Conservation (phyloP, 108 stramenopile species). For the Nitzschia inconspicua region DNA sequence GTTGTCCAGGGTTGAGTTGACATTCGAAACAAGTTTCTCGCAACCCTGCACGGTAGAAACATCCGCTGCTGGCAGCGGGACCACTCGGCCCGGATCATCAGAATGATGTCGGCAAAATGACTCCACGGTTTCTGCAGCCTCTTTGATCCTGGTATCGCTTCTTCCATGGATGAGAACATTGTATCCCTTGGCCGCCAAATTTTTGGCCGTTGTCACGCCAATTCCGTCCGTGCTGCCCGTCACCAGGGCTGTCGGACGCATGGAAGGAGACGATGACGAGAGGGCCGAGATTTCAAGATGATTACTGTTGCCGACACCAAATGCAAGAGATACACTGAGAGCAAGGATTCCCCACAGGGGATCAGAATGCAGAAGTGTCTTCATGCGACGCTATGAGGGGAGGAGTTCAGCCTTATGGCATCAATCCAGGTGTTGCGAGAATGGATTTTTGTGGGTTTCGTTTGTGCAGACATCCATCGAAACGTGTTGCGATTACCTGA, state of each 20-base stretch:
- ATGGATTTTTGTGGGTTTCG: no score
- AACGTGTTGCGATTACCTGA: no score
- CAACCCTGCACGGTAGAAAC: constrained; percentile 37
- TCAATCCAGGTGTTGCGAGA: no score
- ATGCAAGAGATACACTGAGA: no score
- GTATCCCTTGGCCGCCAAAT: constrained; percentile 30
- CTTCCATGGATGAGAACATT: constrained; percentile 52
- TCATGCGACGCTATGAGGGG: no score
- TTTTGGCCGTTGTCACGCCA: constrained; percentile 44
- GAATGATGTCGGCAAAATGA: constrained; percentile 1
- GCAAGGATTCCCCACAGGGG: no score
- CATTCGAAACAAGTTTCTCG: constrained; percentile 34
- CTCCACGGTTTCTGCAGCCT: constrained; percentile 4
- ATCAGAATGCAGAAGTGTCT: no score
- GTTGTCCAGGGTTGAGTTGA: constrained; percentile 17
- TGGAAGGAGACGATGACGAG: no score
- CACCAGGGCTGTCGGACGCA: constrained; percentile 25
- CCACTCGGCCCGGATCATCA: not conserved
- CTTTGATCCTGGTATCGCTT: constrained; percentile 11
- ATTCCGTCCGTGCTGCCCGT: constrained; percentile 68
- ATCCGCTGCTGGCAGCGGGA: constrained; percentile 40
- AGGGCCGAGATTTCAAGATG: no score
- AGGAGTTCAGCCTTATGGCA: no score
- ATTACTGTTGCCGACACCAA: no score
- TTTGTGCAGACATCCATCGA: no score